Evolutionary conservation across 2,329 filamentous ascomycete species (phyloP).

Genomic region (Hypomyces rosellus): DNA sequence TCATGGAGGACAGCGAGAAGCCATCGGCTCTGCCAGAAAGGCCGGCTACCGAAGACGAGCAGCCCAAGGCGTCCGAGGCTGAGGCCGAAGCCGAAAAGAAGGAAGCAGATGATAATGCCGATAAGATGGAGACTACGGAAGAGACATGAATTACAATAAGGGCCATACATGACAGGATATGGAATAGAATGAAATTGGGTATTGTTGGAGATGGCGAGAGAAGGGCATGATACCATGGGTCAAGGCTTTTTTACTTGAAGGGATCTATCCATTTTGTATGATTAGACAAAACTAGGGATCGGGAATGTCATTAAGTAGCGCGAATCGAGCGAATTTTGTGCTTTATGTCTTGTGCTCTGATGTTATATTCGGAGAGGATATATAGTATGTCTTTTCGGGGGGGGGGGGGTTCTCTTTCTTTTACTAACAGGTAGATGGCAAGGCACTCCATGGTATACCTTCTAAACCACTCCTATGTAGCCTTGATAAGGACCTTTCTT

Average conservation of each 20-base stretch:
- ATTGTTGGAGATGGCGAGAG: background rate
- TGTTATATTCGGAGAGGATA: too few species aligned
- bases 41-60: background rate
- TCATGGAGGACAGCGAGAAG: constrained; percentile 12
- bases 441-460: too few species aligned
- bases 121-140: background rate
- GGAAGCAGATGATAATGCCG: background rate
- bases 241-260: background rate
- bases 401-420: too few species aligned
- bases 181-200: too few species aligned
- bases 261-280: background rate
- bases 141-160: too few species aligned
- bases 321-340: background rate
- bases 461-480: background rate
- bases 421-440: too few species aligned
- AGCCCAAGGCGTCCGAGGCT: constrained; percentile 8
- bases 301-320: background rate
- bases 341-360: background rate
- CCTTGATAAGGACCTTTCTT: too few species aligned
- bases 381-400: too few species aligned
- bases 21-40: constrained; percentile 6
- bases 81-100: constrained; percentile 11
- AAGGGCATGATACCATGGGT: background rate
- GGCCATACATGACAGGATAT: too few species aligned
- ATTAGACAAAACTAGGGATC: background rate